phyloP scores from a whole-genome alignment of 2,329 filamentous ascomycete genomes.

The Escovopsis weberi region DNA sequence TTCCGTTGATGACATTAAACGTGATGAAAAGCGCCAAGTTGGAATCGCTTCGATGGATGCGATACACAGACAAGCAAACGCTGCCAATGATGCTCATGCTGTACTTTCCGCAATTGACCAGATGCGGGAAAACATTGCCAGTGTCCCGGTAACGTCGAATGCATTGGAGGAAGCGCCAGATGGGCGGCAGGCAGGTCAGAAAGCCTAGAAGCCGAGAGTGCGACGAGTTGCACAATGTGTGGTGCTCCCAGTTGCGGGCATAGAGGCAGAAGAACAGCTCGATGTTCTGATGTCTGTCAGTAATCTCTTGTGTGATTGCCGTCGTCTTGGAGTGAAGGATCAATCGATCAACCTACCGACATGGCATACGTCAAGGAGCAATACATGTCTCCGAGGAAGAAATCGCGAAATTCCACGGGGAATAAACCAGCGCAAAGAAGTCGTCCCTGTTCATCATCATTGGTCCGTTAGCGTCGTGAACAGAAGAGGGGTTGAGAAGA shows the following conservation, averaged over 20 bases:
- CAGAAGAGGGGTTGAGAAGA: too few relatives aligned
- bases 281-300: conserved; percentile 49
- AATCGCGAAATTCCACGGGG: conserved; percentile 91
- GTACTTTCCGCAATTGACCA: conserved; percentile 90
- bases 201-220: conserved; percentile 78
- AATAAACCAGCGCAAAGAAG: conserved; percentile 74
- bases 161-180: conserved; percentile 87
- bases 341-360: conserved; percentile 45
- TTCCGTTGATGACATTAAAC: conserved; percentile 65
- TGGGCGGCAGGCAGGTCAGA: conserved; percentile 65
- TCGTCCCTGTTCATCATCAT: conserved; percentile 47
- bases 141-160: conserved; percentile 81
- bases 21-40: conserved; percentile 61
- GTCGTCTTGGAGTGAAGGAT: background rate
- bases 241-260: conserved; percentile 58
- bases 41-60: conserved; percentile 45
- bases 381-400: conserved; percentile 95
- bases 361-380: conserved; percentile 87
- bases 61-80: conserved; percentile 67
- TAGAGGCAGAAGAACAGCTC: conserved; percentile 94
- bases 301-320: too few relatives aligned
- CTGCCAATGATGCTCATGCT: conserved; percentile 69
- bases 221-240: conserved; percentile 67
- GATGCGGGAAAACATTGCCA: conserved; percentile 74
- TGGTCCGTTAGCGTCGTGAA: background rate